These are phyloP conservation scores for Stenocarpella maydis DNA, from an alignment of 2,329 filamentous ascomycete genomes.

Conservation along the genomic window DNA sequence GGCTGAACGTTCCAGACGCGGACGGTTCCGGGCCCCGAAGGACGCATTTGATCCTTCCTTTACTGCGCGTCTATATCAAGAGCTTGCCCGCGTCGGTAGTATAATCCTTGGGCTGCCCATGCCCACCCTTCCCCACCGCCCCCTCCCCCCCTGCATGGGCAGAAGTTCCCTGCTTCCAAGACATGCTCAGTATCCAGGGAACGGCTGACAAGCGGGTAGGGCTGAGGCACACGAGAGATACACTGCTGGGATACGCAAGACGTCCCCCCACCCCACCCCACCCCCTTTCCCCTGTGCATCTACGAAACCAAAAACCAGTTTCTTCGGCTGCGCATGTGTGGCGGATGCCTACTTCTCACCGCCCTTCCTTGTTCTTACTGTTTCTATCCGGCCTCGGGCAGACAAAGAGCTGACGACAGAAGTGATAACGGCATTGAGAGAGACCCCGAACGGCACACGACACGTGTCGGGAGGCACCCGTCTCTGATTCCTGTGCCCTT, in stretches of 20 bases:
- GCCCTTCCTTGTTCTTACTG: not conserved
- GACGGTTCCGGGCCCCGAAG: conserved; percentile 9
- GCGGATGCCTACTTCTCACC: conserved; percentile 7
- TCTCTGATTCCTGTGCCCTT: no score
- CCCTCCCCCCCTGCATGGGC: not conserved
- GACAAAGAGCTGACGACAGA: not conserved
- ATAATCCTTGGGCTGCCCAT: not conserved
- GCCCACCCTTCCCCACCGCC: no score
- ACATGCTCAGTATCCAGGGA: not conserved
- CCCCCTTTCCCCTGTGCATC: not conserved
- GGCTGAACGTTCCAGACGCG: conserved; percentile 2
- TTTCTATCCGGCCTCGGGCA: not conserved
- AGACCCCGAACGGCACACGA: not conserved
- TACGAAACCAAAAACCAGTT: not conserved
- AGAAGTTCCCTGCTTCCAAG: conserved; percentile 16
- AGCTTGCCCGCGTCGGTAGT: not conserved
- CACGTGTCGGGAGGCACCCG: not conserved
- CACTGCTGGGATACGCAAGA: not conserved
- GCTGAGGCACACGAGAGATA: conserved; percentile 14
- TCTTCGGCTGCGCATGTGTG: not conserved
- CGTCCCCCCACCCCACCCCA: no score
- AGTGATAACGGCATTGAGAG: not conserved
- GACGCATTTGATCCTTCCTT: not conserved
- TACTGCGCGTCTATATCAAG: not conserved
- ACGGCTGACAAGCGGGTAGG: conserved; percentile 14